Conservation (phyloP, 345 rosid species). For the Syzygium aromaticum region DNA sequence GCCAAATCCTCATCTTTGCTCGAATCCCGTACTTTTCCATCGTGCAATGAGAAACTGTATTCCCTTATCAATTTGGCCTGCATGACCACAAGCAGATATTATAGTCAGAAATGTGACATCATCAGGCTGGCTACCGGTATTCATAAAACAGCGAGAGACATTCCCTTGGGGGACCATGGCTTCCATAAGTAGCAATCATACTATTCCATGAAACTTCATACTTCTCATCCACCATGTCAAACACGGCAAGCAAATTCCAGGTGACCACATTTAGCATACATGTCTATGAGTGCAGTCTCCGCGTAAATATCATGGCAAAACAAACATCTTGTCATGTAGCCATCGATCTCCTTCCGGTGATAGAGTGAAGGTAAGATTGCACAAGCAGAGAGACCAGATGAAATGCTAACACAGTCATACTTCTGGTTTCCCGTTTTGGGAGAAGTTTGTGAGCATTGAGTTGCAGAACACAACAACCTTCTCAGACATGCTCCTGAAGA, state of each 20-base stretch:
- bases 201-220: slow-evolving; percentile 72
- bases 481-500: slow-evolving; percentile 39
- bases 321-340: slow-evolving; percentile 50
- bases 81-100: slow-evolving; percentile 61
- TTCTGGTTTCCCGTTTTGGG: slow-evolving; percentile 64
- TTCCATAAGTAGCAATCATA: slow-evolving; percentile 69
- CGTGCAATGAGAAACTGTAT: slow-evolving; percentile 45
- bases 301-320: slow-evolving; percentile 38
- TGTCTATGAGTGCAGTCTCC: slow-evolving; percentile 51
- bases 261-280: slow-evolving; percentile 84
- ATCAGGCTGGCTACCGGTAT: slow-evolving; percentile 41
- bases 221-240: slow-evolving; percentile 45
- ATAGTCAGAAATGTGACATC: slow-evolving; percentile 55
- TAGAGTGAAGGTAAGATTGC: slow-evolving; percentile 63
- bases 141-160: slow-evolving; percentile 25
- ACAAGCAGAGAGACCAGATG: slow-evolving; percentile 75
- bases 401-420: slow-evolving; percentile 54
- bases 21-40: slow-evolving; percentile 45
- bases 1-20: slow-evolving; percentile 68
- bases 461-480: slow-evolving; percentile 68
- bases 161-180: slow-evolving; percentile 41
- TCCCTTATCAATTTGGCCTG: slow-evolving; percentile 55
- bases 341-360: slow-evolving; percentile 69
- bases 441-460: slow-evolving; percentile 51
- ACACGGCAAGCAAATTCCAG: slow-evolving; percentile 32